These are phyloP conservation scores for Heterobasidion irregulare DNA, from an alignment of 1,284 basidiomycete genomes.

Conservation along the genomic window DNA sequence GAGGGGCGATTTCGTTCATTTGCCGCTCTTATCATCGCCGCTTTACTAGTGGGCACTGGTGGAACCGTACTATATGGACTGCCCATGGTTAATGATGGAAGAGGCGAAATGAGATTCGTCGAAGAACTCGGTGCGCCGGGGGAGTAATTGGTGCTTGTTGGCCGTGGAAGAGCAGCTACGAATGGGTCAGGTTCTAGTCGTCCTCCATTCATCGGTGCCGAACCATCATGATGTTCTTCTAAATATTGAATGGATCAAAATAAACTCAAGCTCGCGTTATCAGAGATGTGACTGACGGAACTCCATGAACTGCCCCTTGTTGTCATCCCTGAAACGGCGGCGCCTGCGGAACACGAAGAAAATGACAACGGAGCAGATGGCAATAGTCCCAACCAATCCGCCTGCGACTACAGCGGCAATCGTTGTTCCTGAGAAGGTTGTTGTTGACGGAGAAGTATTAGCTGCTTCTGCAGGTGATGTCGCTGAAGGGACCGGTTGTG, in stretches of 20 bases:
- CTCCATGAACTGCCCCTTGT: conserved; percentile 5
- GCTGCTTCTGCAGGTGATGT: conserved; percentile 27
- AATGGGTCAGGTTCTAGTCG: not conserved
- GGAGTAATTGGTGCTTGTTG: not conserved
- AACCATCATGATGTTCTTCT: not conserved
- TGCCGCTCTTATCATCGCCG: conserved; percentile 46
- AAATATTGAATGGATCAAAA: not conserved
- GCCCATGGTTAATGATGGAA: conserved; percentile 3
- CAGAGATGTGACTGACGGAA: conserved; percentile 2
- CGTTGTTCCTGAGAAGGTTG: not conserved
- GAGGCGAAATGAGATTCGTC: not conserved
- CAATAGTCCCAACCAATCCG: not conserved
- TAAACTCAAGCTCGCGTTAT: not conserved
- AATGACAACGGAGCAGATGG: conserved; percentile 8
- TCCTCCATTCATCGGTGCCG: not conserved
- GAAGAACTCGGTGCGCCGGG: not conserved
- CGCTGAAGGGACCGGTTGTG: conserved; percentile 27
- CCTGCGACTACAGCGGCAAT: not conserved
- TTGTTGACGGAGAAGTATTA: not conserved
- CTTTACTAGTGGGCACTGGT: not conserved
- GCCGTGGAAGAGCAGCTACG: not conserved
- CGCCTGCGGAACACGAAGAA: conserved; percentile 16
- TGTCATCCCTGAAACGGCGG: conserved; percentile 5
- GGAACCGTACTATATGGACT: not conserved
- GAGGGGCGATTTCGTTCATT: conserved; percentile 27